These are phyloP conservation scores for Pseudocercospora vitis DNA, from an alignment of 2,329 filamentous ascomycete species.

Conservation along the genomic window DNA sequence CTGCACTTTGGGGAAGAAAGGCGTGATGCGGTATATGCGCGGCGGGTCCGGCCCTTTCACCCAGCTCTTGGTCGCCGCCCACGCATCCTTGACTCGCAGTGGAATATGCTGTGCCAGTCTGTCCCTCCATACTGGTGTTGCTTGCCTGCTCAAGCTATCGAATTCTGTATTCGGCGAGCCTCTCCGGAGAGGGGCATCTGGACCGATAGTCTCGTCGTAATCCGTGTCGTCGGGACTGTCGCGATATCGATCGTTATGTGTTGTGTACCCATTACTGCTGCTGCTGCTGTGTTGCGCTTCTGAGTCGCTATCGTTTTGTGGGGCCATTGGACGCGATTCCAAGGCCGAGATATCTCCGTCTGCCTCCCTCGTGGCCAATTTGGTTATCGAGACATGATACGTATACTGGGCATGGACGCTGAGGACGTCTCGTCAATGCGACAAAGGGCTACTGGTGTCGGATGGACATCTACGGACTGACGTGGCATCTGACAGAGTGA, in stretches of 20 bases:
- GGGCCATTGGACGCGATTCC: neutral
- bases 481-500: too few species aligned
- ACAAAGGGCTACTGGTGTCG: too few species aligned
- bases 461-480: too few species aligned
- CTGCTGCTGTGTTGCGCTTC: slow-evolving; percentile 21
- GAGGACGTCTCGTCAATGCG: too few species aligned
- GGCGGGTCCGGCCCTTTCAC: slow-evolving; percentile 51
- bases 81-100: slow-evolving; percentile 32
- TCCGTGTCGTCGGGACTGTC: slow-evolving; percentile 35
- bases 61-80: slow-evolving; percentile 46
- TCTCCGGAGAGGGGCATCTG: slow-evolving; percentile 31
- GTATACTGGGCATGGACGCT: too few species aligned
- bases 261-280: slow-evolving; percentile 19
- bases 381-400: neutral
- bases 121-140: slow-evolving; percentile 27
- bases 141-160: slow-evolving; percentile 26
- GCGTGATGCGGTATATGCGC: slow-evolving; percentile 49
- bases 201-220: slow-evolving; percentile 32
- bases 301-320: neutral
- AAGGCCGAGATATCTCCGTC: neutral
- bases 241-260: slow-evolving; percentile 31
- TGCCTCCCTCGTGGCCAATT: neutral
- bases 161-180: slow-evolving; percentile 29
- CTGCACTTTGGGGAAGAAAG: slow-evolving; percentile 66
- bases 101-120: slow-evolving; percentile 32